Conservation (phyloP, 2,329 filamentous ascomycete genomes). For the Mollisia scopiformis region DNA sequence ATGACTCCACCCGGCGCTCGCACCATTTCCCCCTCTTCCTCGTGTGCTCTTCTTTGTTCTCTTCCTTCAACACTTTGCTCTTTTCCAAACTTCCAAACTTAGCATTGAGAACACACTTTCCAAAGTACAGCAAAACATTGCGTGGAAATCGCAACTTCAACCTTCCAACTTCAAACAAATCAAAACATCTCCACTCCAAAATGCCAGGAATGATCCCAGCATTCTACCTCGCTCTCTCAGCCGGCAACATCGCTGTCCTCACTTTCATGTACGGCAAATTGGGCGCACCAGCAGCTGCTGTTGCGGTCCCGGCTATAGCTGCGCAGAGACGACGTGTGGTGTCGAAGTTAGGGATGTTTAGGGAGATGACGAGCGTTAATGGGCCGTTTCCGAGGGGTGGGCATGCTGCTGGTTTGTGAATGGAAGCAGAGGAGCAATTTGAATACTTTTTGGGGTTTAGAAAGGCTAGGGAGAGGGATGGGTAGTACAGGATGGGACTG, state of each 20-base stretch:
- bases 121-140: too few relatives aligned
- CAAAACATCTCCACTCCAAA: not conserved
- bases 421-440: not conserved
- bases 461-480: not conserved
- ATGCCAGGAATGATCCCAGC: not conserved
- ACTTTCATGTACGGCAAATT: not conserved
- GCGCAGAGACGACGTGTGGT: not conserved
- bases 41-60: not conserved
- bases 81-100: too few relatives aligned
- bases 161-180: not conserved
- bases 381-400: constrained; percentile 1
- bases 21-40: not conserved
- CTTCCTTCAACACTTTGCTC: not conserved
- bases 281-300: not conserved
- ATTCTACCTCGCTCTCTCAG: constrained; percentile 1
- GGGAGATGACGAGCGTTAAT: not conserved
- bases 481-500: too few relatives aligned
- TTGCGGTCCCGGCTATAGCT: not conserved
- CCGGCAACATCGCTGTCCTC: not conserved
- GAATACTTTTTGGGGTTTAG: not conserved
- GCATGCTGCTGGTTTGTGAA: not conserved
- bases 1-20: not conserved
- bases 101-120: too few relatives aligned
- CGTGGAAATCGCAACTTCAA: too few relatives aligned
- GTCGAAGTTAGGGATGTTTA: not conserved